Conservation (phyloP, 176 grass and related monocot genomes). For the Avena atlantica region DNA sequence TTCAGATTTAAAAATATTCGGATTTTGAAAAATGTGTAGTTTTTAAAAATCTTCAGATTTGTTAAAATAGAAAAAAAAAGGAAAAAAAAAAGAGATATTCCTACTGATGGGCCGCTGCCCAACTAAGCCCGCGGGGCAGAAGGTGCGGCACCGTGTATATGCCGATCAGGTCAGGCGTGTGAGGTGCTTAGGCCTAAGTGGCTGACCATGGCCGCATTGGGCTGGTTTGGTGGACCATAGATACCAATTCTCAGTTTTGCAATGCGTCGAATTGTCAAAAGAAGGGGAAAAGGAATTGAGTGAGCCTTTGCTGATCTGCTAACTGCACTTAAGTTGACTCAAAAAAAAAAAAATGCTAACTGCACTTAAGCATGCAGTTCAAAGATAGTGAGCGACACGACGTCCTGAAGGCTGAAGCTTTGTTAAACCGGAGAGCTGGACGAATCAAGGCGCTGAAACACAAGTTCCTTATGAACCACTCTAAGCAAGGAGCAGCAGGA, state of each 20-base stretch:
- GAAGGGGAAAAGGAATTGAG: background rate
- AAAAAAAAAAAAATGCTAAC: too few relatives aligned
- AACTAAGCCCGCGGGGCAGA: too few relatives aligned
- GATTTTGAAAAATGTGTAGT: too few relatives aligned
- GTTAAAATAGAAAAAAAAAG: too few relatives aligned
- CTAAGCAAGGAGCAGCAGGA: background rate
- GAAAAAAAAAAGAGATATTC: too few relatives aligned
- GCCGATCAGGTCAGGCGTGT: background rate
- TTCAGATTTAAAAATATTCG: too few relatives aligned
- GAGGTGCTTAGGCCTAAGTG: background rate
- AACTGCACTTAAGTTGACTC: background rate
- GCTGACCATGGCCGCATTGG: background rate
- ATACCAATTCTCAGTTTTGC: background rate
- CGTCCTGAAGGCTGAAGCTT: background rate
- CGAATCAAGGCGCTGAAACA: background rate
- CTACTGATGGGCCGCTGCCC: too few relatives aligned
- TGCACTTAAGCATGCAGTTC: background rate
- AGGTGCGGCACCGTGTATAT: too few relatives aligned
- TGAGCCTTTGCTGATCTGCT: background rate
- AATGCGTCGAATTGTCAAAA: background rate
- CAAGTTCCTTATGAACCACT: background rate
- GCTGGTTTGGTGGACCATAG: background rate
- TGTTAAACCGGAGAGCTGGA: background rate
- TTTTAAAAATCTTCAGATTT: too few relatives aligned
- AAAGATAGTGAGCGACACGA: background rate